phyloP scores from a whole-genome alignment of 2,329 filamentous ascomycete genomes.

The Thielaviopsis ethacetica region DNA sequence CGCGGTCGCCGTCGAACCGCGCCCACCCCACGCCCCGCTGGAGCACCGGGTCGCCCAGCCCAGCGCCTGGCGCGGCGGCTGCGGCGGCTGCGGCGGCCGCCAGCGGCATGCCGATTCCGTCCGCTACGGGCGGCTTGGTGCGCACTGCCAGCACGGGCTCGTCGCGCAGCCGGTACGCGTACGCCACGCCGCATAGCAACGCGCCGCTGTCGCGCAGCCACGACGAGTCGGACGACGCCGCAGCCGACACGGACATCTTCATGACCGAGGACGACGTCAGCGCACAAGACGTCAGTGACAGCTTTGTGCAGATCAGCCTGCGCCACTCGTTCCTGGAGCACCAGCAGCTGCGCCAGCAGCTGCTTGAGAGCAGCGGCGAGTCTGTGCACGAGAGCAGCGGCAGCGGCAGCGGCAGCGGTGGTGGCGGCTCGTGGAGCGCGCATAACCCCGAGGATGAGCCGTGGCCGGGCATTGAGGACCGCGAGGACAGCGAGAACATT shows the following conservation, averaged over 20 bases:
- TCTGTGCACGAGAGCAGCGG: background rate
- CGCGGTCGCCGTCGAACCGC: slow-evolving; percentile 37
- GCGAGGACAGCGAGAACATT: slow-evolving; percentile 32
- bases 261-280: slow-evolving; percentile 20
- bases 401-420: background rate
- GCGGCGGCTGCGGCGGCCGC: no score
- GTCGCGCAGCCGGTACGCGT: slow-evolving; percentile 25
- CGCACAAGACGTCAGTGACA: slow-evolving; percentile 16
- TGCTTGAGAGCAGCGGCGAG: background rate
- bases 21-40: slow-evolving; percentile 38
- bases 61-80: slow-evolving; percentile 20
- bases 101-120: no score
- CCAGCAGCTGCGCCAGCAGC: slow-evolving; percentile 11
- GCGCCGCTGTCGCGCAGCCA: slow-evolving; percentile 21
- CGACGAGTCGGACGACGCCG: slow-evolving; percentile 21
- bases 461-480: slow-evolving; percentile 40
- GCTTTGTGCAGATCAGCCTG: slow-evolving; percentile 15
- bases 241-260: slow-evolving; percentile 19
- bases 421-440: background rate
- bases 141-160: slow-evolving; percentile 8
- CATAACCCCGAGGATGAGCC: slow-evolving; percentile 36
- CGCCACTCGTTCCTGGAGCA: slow-evolving; percentile 17
- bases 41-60: slow-evolving; percentile 31
- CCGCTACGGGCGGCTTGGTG: slow-evolving; percentile 15
- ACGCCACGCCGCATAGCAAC: slow-evolving; percentile 59